These are phyloP conservation scores for Cicer chorassanicum DNA, from an alignment of 306 rosid species.

Conservation along the genomic window DNA sequence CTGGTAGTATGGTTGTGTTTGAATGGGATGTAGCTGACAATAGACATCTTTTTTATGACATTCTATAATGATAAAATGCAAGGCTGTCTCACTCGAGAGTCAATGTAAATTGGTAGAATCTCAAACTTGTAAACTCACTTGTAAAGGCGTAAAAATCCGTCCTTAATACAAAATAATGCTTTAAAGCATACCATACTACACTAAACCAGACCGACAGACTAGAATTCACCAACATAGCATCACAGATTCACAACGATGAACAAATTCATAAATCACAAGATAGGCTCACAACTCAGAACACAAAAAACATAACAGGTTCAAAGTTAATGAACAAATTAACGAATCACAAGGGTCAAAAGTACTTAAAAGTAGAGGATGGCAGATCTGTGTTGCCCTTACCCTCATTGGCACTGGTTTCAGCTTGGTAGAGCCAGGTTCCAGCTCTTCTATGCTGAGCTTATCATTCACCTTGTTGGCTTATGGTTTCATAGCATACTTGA, in stretches of 20 bases:
- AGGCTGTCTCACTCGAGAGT: neutral
- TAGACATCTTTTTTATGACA: conserved; percentile 13
- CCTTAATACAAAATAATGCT: neutral
- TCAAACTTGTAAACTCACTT: neutral
- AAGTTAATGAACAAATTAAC: neutral
- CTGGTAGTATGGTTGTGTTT: conserved; percentile 10
- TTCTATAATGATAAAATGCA: conserved; percentile 5
- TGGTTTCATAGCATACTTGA: neutral
- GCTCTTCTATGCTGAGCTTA: neutral
- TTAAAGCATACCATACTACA: neutral
- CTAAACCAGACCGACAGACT: neutral
- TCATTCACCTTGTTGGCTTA: neutral
- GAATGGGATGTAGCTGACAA: conserved; percentile 13
- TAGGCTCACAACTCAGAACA: neutral
- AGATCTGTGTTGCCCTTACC: neutral
- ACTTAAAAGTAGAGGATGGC: conserved; percentile 13
- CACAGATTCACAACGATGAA: neutral
- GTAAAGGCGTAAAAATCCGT: neutral
- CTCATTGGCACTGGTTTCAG: neutral
- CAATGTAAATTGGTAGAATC: neutral
- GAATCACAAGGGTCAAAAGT: neutral
- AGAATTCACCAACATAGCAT: neutral
- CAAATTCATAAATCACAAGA: neutral
- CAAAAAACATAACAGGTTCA: neutral
- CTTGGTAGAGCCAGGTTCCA: neutral